Conservation (phyloP, 257 asterid species). For the Verbena officinalis region DNA sequence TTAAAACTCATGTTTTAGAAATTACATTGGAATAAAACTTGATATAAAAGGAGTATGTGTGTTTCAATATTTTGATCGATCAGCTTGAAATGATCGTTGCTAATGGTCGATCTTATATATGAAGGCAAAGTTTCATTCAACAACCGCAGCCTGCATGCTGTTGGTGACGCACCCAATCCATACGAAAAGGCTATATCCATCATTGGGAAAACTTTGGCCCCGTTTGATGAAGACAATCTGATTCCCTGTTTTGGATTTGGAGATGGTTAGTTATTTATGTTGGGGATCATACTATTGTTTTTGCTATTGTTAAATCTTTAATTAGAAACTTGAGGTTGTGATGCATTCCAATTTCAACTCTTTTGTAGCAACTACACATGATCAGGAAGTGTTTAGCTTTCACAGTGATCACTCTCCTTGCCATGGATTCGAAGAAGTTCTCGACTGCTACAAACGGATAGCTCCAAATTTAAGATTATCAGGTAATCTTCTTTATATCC, state of each 20-base stretch:
- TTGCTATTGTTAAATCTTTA: background rate
- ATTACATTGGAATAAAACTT: too few relatives aligned
- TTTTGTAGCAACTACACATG: conserved; percentile 68
- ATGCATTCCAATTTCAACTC: background rate
- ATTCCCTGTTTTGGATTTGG: conserved; percentile 95
- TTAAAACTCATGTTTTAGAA: too few relatives aligned
- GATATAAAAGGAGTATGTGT: background rate
- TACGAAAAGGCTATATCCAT: conserved; percentile 81
- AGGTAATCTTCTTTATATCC: conserved; percentile 42
- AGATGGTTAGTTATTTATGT: conserved; percentile 58
- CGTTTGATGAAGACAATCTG: conserved; percentile 81
- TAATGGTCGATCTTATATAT: conserved; percentile 35
- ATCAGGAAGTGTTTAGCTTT: conserved; percentile 77
- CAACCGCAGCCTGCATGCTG: conserved; percentile 68
- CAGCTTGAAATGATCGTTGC: conserved; percentile 26
- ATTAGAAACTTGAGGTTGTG: conserved; percentile 9
- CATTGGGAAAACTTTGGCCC: conserved; percentile 83
- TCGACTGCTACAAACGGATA: conserved; percentile 71
- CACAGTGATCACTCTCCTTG: conserved; percentile 79
- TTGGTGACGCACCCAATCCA: conserved; percentile 69
- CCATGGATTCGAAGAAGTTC: conserved; percentile 87
- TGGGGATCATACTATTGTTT: conserved; percentile 6
- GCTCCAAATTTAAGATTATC: conserved; percentile 65
- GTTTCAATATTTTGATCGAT: too few relatives aligned
- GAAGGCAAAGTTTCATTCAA: conserved; percentile 74